Conservation (phyloP, 2,329 filamentous ascomycete genomes). For the Aspergillus tubingensis region DNA sequence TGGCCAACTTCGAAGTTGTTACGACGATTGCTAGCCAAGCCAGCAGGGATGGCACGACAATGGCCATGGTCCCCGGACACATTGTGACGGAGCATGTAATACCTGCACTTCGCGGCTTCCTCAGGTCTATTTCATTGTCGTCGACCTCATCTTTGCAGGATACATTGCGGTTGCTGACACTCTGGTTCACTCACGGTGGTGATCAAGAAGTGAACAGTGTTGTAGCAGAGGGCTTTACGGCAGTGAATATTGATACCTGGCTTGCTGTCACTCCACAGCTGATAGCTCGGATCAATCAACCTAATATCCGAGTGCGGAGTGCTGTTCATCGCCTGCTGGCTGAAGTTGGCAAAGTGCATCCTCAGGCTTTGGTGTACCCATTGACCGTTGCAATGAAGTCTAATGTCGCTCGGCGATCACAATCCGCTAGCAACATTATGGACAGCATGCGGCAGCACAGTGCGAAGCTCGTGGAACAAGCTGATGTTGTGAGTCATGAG, state of each 20-base stretch:
- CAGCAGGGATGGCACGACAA: conserved; percentile 55
- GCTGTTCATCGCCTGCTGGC: conserved; percentile 90
- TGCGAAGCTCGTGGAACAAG: conserved; percentile 87
- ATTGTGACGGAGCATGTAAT: conserved; percentile 86
- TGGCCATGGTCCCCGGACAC: conserved; percentile 61
- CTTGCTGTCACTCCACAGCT: conserved; percentile 96
- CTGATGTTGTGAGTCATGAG: conserved; percentile 91
- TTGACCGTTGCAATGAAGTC: conserved; percentile 98
- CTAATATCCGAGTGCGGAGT: conserved; percentile 81
- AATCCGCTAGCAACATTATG: conserved; percentile 92
- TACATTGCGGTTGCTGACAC: conserved; percentile 83
- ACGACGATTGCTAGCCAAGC: conserved; percentile 72
- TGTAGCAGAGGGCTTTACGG: conserved; percentile 85
- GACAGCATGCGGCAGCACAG: conserved; percentile 97
- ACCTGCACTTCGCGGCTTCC: conserved; percentile 92
- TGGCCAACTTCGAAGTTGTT: conserved; percentile 98
- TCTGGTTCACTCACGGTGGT: conserved; percentile 96
- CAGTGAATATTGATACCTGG: conserved; percentile 97
- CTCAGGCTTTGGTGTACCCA: conserved; percentile 94
- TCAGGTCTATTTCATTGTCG: conserved; percentile 92
- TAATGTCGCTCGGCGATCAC: conserved; percentile 77
- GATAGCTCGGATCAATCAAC: conserved; percentile 96
- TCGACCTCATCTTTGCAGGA: conserved; percentile 93
- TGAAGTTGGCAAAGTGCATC: conserved; percentile 90
- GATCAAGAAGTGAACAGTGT: conserved; percentile 83